Evolutionary conservation across 768 basidiomycete species (phyloP), one percentile per base, ranked within the genome.

Genomic region (Naematelia encephala): DNA sequence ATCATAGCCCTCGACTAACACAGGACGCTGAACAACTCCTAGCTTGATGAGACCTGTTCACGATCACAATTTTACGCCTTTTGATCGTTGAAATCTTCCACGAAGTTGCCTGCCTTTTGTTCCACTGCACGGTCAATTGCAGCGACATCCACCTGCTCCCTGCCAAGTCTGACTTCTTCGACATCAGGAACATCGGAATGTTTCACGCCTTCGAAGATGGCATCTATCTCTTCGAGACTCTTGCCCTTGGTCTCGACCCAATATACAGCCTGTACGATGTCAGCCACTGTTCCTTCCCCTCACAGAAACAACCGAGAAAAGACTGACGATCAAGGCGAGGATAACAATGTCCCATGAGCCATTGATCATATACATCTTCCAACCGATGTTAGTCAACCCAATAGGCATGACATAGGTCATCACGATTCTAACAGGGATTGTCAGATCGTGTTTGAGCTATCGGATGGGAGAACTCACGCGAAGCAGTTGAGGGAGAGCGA

Each of bases 341-440:
- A 22, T 43, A 39, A 62, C 25, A 4, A 62, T 43, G 23, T 62
- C 51, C 61, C 61, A 62, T 14, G 43, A 27, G 16, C 28, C 56
- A 42, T 62, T 62, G 42, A 62, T 43, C 28, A 62, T 56, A 30
- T 64, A 64, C 48, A 60, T 51, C 52, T 65, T 65, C 68, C 68
- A 70, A 0, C 56, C 62, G 51, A 70, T 61, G 22, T 56, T 59
- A 10, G 54, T 50, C 5, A 70, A 51, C 5, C 58, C 69, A 48
- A 70, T 62, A 13, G 69, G 69, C 54, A 73, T 71, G 54, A 69
- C 64, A 58, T 66, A 73, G 23, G 66, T 55, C 12, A 62, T 50
- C 62, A 63, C 64, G 52, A 59, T 59, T 54, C 62, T 57, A 29
- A 45, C 4, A 12, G 43, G 44, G 11, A 21, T n/a, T n/a, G 23